Evolutionary conservation across 371 early-diverging fungal genomes (phyloP), one percentile per base, ranked within the genome.

Genomic region (Mucor plumbeus): DNA sequence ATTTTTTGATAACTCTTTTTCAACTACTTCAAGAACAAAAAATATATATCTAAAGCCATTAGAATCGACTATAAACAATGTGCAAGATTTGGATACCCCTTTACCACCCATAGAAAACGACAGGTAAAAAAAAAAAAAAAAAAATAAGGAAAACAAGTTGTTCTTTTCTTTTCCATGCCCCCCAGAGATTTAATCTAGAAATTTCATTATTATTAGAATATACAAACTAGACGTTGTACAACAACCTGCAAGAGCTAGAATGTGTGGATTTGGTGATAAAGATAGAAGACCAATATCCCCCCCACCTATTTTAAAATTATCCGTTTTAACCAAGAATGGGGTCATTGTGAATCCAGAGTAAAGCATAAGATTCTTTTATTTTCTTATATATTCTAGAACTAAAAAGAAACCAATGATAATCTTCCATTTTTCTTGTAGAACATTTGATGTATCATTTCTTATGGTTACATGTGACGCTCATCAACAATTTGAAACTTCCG

Each of bases 221-320:
- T 76, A 67, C 59, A 34, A 67, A 14, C 34, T 76, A 11, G 61
- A 61, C 9, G 56, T 90, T 53, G 78, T 85, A 7, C 94, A 94
- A 69, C 91, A 92, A 59, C 94, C 95, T 7, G 68, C 77, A n/a
- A 80, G 92, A 26, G 93, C 92, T 8, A 87, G 95, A 8, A 92
- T 93, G 90, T 93, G 95, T 74, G 93, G 93, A 11, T 92, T 91
- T 76, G 93, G 93, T 1, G 91, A 91, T 61, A 91, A 87, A 70
- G 90, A 90, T 60, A 73, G 88, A 50, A 78, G 88, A 55, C 86
- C 87, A 0, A 78, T 87, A 53, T 79, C 82, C 19, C 87, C 87
- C 15, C 85, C 87, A 9, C 86, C 87, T 41, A 82, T 87, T 53
- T 70, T 87, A 10, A 72, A 77, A 59, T 67, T 87, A 9, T 70